A percentile compares a stretch with the other conserved stretches of the same genome.
phyloP scores from a whole-genome alignment of 208 protist species.

The Leishmania gerbilli region DNA sequence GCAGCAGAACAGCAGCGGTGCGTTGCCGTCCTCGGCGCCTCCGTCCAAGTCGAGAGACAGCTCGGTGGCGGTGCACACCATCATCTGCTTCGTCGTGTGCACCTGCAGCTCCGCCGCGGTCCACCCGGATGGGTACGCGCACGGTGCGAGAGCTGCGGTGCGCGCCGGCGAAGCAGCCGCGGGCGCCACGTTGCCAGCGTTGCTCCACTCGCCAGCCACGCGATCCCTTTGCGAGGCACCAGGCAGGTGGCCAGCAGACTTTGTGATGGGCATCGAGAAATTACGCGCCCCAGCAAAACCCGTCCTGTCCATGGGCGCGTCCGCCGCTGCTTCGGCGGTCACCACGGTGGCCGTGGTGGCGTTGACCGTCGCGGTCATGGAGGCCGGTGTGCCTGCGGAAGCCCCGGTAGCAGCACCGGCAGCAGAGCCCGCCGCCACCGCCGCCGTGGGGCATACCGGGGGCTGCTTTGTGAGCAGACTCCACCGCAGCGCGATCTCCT shows the following conservation, averaged over 20 bases:
- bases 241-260: neutral
- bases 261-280: neutral
- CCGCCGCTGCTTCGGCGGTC: neutral
- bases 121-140: conserved; percentile 24
- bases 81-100: conserved; percentile 22
- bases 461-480: conserved; percentile 22
- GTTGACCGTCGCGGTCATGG: neutral
- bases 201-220: too few relatives aligned
- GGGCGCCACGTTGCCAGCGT: neutral
- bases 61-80: conserved; percentile 29
- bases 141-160: neutral
- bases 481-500: conserved; percentile 33
- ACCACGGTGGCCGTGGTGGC: neutral
- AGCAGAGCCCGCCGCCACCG: neutral
- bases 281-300: neutral
- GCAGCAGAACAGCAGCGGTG: conserved; percentile 32
- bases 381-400: neutral
- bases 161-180: neutral
- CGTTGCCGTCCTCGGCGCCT: conserved; percentile 20
- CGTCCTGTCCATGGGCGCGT: neutral
- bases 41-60: conserved; percentile 6
- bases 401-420: neutral
- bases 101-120: conserved; percentile 33
- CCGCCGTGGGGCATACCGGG: neutral
- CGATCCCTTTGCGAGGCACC: too few relatives aligned